Percentiles rank a stretch among this genome's conserved stretches.
Evolutionary conservation across 1,284 basidiomycete species (phyloP).

Genomic region (Gomphus sp.): DNA sequence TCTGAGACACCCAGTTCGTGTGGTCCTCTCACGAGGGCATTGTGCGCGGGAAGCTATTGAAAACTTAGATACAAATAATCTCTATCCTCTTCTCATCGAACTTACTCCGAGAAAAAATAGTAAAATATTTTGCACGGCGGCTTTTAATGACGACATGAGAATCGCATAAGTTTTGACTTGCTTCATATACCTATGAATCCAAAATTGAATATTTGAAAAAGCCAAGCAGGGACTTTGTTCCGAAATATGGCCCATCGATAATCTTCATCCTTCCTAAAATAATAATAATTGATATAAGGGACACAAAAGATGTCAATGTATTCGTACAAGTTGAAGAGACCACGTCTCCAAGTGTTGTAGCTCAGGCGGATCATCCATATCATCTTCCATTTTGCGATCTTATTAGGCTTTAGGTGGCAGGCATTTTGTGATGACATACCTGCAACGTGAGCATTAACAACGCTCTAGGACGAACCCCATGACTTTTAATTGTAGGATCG

Average conservation of each 20-base stretch:
- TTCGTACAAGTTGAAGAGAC: constrained; percentile 65
- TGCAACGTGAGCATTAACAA: constrained; percentile 61
- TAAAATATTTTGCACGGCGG: constrained; percentile 71
- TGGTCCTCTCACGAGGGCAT: constrained; percentile 21
- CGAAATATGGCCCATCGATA: constrained; percentile 86
- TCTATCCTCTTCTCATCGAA: neutral
- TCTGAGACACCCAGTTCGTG: constrained; percentile 50
- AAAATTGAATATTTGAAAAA: constrained; percentile 78
- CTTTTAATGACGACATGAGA: constrained; percentile 20
- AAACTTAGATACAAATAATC: neutral
- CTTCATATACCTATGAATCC: constrained; percentile 61
- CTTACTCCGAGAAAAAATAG: constrained; percentile 56
- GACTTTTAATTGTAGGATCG: constrained; percentile 23
- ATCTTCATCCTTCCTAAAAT: constrained; percentile 66
- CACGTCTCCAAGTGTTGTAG: constrained; percentile 80
- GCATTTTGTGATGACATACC: constrained; percentile 26
- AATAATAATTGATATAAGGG: neutral
- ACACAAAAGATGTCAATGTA: neutral
- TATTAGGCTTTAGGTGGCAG: neutral
- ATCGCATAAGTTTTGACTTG: neutral
- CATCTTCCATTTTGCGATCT: constrained; percentile 22
- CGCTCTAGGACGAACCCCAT: constrained; percentile 55
- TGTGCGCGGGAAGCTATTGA: constrained; percentile 43
- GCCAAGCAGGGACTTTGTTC: constrained; percentile 48
- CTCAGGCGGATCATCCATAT: constrained; percentile 68